Conservation (phyloP, 371 early-diverging fungal genomes). For the Mucor ambiguus region DNA sequence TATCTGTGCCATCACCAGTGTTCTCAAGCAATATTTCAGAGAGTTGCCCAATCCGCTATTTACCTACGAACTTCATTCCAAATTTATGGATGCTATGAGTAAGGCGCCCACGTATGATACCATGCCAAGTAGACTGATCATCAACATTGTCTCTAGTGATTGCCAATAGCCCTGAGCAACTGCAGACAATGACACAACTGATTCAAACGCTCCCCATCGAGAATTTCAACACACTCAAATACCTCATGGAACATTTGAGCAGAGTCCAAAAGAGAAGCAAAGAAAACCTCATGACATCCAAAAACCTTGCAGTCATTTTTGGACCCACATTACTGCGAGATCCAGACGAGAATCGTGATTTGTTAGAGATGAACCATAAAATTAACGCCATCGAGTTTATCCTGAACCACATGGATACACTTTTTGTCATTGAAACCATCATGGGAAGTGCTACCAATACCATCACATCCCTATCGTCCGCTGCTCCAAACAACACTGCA, state of each 20-base stretch:
- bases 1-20: conserved; percentile 81
- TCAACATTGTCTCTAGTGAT: conserved; percentile 15
- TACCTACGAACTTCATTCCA: conserved; percentile 73
- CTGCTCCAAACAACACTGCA: background rate
- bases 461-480: conserved; percentile 7
- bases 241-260: conserved; percentile 39
- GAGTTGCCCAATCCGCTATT: conserved; percentile 91
- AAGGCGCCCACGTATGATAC: conserved; percentile 8
- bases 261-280: conserved; percentile 54
- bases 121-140: background rate
- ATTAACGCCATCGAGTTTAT: conserved; percentile 72
- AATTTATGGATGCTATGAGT: conserved; percentile 72
- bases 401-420: conserved; percentile 46
- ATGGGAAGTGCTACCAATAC: background rate
- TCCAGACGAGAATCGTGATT: conserved; percentile 65
- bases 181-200: conserved; percentile 20
- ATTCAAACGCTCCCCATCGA: conserved; percentile 45
- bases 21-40: conserved; percentile 93
- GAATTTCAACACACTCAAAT: conserved; percentile 47
- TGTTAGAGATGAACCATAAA: conserved; percentile 80
- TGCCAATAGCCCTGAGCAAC: conserved; percentile 20
- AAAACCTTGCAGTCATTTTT: conserved; percentile 92
- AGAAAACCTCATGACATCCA: conserved; percentile 86
- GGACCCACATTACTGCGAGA: conserved; percentile 89
- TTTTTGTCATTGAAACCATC: conserved; percentile 35